A percentile compares a stretch with the other conserved stretches of the same genome.
Conservation (phyloP, 768 basidiomycete genomes). For the Leccinum aurantiacum region DNA sequence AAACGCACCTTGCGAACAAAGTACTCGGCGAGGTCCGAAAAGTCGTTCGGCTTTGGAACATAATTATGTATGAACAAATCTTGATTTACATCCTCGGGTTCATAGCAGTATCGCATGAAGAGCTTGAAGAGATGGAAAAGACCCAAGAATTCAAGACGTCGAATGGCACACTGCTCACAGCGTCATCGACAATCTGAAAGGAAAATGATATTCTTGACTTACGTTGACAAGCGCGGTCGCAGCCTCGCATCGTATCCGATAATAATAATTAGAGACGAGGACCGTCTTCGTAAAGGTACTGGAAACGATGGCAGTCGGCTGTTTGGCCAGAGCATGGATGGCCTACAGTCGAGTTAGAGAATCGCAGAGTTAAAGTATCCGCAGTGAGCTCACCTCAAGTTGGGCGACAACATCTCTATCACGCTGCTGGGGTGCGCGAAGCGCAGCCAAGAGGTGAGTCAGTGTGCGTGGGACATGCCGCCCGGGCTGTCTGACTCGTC, state of each 20-base stretch:
- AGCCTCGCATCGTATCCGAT: conserved; percentile 93
- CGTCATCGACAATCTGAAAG: conserved; percentile 14
- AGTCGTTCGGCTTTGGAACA: conserved; percentile 95
- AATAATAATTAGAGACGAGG: conserved; percentile 93
- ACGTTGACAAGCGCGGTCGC: conserved; percentile 81
- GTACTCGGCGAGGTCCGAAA: conserved; percentile 88
- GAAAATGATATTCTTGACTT: conserved; percentile 29
- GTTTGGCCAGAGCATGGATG: conserved; percentile 78
- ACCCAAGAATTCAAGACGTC: conserved; percentile 81
- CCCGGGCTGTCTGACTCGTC: too few species aligned
- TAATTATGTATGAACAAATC: conserved; percentile 85
- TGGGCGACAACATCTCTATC: conserved; percentile 98
- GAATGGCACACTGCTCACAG: conserved; percentile 70
- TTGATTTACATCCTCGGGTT: conserved; percentile 77
- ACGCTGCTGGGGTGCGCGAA: conserved; percentile 33
- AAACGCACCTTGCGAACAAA: conserved; percentile 83
- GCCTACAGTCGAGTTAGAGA: conserved; percentile 56
- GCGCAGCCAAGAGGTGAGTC: too few species aligned
- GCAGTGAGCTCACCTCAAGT: conserved; percentile 69
- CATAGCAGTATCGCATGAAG: conserved; percentile 87
- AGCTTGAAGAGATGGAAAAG: conserved; percentile 96
- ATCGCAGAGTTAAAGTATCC: neutral
- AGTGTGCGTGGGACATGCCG: too few species aligned
- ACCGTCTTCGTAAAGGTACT: conserved; percentile 92
- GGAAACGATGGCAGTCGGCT: conserved; percentile 82